Evolutionary conservation across 179 eudicot species (phyloP).

Genomic region (Silene vulgaris): DNA sequence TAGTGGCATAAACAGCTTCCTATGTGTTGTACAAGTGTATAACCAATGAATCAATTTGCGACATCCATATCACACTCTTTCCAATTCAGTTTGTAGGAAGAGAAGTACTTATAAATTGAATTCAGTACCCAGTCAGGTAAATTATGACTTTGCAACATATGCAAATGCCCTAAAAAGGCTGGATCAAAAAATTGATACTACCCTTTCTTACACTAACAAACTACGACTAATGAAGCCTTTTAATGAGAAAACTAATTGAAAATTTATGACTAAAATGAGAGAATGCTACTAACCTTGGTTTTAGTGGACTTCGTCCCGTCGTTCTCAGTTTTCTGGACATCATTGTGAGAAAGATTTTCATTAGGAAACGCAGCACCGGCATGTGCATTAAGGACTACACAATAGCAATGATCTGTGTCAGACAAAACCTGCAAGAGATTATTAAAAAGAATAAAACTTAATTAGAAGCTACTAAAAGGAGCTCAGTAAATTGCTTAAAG

Average conservation of each 20-base stretch:
- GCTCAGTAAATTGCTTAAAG: background rate
- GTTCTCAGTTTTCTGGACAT: conserved; percentile 31
- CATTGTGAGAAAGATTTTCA: conserved; percentile 36
- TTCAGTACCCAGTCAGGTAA: background rate
- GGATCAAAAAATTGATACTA: background rate
- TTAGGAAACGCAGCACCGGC: conserved; percentile 90
- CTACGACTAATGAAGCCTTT: background rate
- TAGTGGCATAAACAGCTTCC: background rate
- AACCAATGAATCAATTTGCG: background rate
- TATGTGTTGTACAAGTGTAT: conserved; percentile 1
- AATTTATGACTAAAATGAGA: background rate
- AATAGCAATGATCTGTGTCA: conserved; percentile 91
- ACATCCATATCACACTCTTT: background rate
- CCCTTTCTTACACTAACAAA: background rate
- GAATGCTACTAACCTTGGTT: conserved; percentile 55
- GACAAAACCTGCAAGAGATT: conserved; percentile 66
- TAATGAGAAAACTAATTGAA: background rate
- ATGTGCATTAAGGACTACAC: conserved; percentile 89
- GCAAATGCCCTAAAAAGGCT: background rate
- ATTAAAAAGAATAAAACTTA: background rate
- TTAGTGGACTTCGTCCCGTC: conserved; percentile 41
- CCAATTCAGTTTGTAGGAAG: background rate
- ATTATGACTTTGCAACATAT: background rate
- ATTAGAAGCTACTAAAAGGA: conserved; percentile 5
- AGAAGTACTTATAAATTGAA: background rate